A percentile compares a stretch with the other conserved stretches of the same genome.
phyloP scores from a whole-genome alignment of 306 rosid genomes.

The Malus sylvestris region DNA sequence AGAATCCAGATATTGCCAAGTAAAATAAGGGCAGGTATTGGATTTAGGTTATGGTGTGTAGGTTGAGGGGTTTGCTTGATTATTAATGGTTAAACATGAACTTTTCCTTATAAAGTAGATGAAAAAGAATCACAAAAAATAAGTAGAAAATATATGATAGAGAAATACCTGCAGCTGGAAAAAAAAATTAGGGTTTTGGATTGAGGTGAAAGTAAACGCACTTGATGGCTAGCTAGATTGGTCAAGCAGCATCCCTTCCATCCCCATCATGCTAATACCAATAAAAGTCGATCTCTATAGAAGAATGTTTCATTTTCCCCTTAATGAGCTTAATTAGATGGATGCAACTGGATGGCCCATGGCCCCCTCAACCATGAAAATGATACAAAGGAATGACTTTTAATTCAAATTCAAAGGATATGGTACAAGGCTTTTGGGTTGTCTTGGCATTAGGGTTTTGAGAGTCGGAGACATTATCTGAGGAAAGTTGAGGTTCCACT shows the following conservation, averaged over 20 bases:
- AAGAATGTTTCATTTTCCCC: conserved; percentile 68
- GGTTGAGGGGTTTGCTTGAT: conserved; percentile 42
- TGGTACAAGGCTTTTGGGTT: neutral
- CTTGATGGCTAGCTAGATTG: conserved; percentile 35
- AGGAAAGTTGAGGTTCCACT: accelerated
- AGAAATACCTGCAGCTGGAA: neutral
- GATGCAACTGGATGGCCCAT: conserved; percentile 64
- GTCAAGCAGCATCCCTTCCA: conserved; percentile 30
- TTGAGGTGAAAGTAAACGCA: conserved; percentile 20
- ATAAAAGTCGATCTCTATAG: conserved; percentile 29
- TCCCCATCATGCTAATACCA: conserved; percentile 35
- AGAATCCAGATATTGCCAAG: conserved; percentile 37
- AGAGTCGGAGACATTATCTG: neutral
- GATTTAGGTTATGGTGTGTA: conserved; percentile 28
- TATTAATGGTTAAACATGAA: conserved; percentile 30
- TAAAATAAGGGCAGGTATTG: conserved; percentile 27
- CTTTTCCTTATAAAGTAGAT: neutral
- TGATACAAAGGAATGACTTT: conserved; percentile 38
- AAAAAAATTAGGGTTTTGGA: neutral
- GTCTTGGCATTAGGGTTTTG: neutral
- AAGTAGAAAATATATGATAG: neutral
- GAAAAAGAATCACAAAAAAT: neutral
- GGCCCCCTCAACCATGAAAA: conserved; percentile 30
- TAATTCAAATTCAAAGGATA: conserved; percentile 4
- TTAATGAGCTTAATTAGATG: conserved; percentile 49